Conservation (phyloP, 2,329 filamentous ascomycete genomes). For the Aspergillus amoenus region DNA sequence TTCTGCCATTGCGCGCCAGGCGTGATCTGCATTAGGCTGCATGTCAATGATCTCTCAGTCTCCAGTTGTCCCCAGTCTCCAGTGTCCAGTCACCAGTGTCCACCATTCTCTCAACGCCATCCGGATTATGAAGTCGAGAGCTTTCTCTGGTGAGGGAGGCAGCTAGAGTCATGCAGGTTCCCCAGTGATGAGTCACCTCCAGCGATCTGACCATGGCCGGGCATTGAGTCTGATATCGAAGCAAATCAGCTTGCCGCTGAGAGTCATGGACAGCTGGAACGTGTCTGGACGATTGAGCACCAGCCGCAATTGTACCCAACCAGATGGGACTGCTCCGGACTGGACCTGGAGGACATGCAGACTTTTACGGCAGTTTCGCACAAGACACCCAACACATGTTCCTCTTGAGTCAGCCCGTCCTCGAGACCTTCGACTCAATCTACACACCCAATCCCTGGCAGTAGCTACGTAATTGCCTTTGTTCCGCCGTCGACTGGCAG, state of each 20-base stretch:
- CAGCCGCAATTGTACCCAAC: conserved; percentile 4
- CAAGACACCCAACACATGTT: not conserved
- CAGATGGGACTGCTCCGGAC: not conserved
- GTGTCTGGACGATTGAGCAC: conserved; percentile 3
- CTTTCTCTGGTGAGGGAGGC: not conserved
- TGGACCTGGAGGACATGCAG: not conserved
- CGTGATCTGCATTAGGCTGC: conserved; percentile 17
- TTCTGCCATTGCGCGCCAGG: conserved; percentile 2
- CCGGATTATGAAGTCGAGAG: not conserved
- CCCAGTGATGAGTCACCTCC: conserved; percentile 1
- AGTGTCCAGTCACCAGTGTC: not conserved
- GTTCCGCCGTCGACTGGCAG: not conserved
- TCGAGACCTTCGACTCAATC: not conserved
- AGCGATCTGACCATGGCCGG: not conserved
- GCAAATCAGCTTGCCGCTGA: conserved; percentile 4
- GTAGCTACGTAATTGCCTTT: not conserved
- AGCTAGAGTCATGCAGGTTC: not conserved
- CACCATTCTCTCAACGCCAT: not conserved
- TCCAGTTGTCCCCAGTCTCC: not conserved
- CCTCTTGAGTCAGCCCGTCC: not conserved
- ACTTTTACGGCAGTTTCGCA: not conserved
- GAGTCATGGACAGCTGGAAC: conserved; percentile 5
- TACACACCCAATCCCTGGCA: not conserved
- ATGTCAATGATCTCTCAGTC: conserved; percentile 14
- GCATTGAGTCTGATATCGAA: not conserved